phyloP scores from a whole-genome alignment of 2,329 filamentous ascomycete genomes.

The Trichoderma polysporum region DNA sequence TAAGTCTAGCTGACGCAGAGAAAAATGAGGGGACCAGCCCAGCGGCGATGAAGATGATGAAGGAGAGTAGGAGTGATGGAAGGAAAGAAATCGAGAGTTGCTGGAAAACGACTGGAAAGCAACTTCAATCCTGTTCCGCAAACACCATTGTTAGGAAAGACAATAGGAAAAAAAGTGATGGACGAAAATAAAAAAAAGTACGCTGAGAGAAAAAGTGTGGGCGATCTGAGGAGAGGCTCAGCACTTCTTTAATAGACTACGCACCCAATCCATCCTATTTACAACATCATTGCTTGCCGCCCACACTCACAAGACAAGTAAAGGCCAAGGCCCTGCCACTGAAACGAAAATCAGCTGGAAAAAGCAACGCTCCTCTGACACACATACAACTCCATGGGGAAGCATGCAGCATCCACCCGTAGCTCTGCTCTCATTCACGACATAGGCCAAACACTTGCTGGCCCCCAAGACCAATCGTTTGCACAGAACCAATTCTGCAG shows the following conservation, averaged over 20 bases:
- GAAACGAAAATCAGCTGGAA: slow-evolving; percentile 5
- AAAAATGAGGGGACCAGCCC: slow-evolving; percentile 20
- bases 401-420: slow-evolving; percentile 4
- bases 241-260: slow-evolving; percentile 19
- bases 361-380: neutral
- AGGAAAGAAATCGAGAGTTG: slow-evolving; percentile 21
- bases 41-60: slow-evolving; percentile 7
- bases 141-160: slow-evolving; percentile 31
- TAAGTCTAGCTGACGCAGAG: neutral
- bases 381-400: neutral
- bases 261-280: slow-evolving; percentile 7
- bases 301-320: slow-evolving; percentile 6
- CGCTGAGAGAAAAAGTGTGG: slow-evolving; percentile 1
- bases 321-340: neutral
- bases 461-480: slow-evolving; percentile 13
- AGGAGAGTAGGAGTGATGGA: slow-evolving; percentile 17
- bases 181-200: slow-evolving; percentile 1
- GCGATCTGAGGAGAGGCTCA: slow-evolving; percentile 15
- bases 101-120: slow-evolving; percentile 25
- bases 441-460: neutral
- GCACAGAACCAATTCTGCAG: neutral
- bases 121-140: slow-evolving; percentile 26
- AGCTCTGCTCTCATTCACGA: neutral
- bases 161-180: slow-evolving; percentile 21
- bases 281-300: slow-evolving; percentile 18